phyloP scores from a whole-genome alignment of 2,329 filamentous ascomycete genomes.

The Ustulina deusta region DNA sequence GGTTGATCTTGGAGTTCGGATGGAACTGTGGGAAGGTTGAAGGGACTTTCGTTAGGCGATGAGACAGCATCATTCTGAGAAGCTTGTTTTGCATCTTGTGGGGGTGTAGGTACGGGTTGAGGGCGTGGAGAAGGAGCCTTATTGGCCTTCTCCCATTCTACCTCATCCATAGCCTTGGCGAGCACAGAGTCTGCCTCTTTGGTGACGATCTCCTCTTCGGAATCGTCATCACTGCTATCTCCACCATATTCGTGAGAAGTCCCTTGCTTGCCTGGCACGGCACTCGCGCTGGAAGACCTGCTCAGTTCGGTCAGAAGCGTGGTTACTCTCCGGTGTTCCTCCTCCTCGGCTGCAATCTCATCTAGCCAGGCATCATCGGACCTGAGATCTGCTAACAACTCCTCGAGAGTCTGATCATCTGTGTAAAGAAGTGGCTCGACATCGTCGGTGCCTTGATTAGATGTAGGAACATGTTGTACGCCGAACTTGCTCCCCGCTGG shows the following conservation, averaged over 20 bases:
- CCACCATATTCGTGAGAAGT: constrained; percentile 1
- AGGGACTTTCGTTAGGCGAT: constrained; percentile 37
- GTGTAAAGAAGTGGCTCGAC: constrained; percentile 58
- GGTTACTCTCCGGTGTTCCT: constrained; percentile 51
- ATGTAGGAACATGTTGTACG: constrained; percentile 19
- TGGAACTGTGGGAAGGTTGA: constrained; percentile 62
- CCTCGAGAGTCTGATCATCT: constrained; percentile 65
- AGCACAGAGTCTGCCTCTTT: constrained; percentile 60
- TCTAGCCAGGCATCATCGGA: constrained; percentile 52
- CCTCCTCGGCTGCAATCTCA: constrained; percentile 48
- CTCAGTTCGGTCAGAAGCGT: constrained; percentile 52
- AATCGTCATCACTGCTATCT: constrained; percentile 51
- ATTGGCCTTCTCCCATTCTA: constrained; percentile 51
- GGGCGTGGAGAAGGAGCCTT: constrained; percentile 33
- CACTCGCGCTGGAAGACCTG: constrained; percentile 35
- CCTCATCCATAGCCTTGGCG: constrained; percentile 60
- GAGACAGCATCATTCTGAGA: constrained; percentile 12
- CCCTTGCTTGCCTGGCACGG: constrained; percentile 20
- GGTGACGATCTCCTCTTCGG: constrained; percentile 64
- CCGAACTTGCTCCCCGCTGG: constrained; percentile 14
- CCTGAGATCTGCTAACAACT: constrained; percentile 61
- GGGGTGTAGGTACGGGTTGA: constrained; percentile 2
- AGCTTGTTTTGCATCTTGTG: constrained; percentile 21
- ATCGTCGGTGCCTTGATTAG: constrained; percentile 41
- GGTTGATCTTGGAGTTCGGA: constrained; percentile 56